Base-by-base conservation (phyloP, 2,329 filamentous ascomycete species). In the Exophiala viscosa region DNA sequence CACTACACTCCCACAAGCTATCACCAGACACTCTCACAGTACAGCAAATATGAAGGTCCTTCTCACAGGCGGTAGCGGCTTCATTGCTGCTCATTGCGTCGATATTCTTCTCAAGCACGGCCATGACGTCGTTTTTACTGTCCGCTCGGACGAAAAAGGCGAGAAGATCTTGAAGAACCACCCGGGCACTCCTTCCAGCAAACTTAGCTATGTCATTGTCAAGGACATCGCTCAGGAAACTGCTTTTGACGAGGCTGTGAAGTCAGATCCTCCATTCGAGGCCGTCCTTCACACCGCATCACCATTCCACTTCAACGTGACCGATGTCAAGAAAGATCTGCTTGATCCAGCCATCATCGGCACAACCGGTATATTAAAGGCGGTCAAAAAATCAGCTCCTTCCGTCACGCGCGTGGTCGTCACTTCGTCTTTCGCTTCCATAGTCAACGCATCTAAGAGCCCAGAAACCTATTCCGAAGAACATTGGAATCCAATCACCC, bases 201-300 rank as follows among this genome's bases (percentile, higher is more conserved):
- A 81, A 65, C 74, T 87, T 31, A 78, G 78, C 52, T 87, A 84
- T 64, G 77, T 73, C 33, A 79, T 92, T 54, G 86, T 95, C 10
- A 77, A 82, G 44, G 87, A 95, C 60, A 84, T 95, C 59, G 84
- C 85, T 0, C 66, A 82, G 57, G 77, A 83, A 17, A 80, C 80
- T 14, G 87, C 86, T 18, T 95, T 93, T 60, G 80, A 87, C 52
- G 69, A 79, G 67, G 81, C 79, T 13, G 76, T 84, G 43, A 73
- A 81, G 58, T 82, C 80, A 13, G 74, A 80, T 49, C 81, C 81
- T 0, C 80, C 83, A 0, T 87, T 92, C 57, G 84, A 88, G 62
- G 84, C 80, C 41, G 86, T 92, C 44, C 76, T 90, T 46, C 86
- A 90, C 67, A 88, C 86, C 5, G 86, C 87, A 2, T 85, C 81